A percentile compares a stretch with the other conserved stretches of the same genome.
phyloP scores from a whole-genome alignment of 2,329 filamentous ascomycete species.

The Fusarium paranaense region DNA sequence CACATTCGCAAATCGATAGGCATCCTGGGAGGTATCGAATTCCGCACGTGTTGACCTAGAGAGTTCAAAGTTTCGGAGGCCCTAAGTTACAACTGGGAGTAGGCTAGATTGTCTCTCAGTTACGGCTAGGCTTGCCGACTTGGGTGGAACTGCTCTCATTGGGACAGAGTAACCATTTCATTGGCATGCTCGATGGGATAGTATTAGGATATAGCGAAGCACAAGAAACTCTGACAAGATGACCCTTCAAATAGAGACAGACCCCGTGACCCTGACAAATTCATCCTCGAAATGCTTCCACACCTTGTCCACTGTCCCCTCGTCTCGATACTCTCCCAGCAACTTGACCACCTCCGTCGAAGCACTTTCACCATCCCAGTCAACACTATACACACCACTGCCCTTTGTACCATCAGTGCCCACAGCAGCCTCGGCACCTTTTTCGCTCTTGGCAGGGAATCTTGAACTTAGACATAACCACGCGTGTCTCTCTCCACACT shows the following conservation, averaged over 20 bases:
- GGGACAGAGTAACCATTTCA: not conserved
- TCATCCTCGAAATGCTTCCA: slow-evolving; percentile 41
- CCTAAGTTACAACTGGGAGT: not conserved
- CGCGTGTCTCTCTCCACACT: slow-evolving; percentile 42
- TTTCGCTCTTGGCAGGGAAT: slow-evolving; percentile 24
- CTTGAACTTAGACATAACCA: slow-evolving; percentile 38
- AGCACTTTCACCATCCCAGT: slow-evolving; percentile 39
- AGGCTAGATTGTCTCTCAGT: not conserved
- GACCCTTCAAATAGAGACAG: not conserved
- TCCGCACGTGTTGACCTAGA: not conserved
- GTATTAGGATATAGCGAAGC: not conserved
- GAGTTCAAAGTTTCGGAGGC: not conserved
- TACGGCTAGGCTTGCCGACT: not conserved
- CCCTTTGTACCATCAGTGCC: slow-evolving; percentile 36
- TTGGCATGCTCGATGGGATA: not conserved
- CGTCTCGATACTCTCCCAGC: slow-evolving; percentile 27
- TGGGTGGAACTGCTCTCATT: not conserved
- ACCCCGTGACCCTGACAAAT: slow-evolving; percentile 35
- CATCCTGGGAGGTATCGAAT: not conserved
- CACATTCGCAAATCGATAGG: not conserved
- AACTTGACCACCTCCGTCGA: slow-evolving; percentile 22
- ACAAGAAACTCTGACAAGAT: not conserved
- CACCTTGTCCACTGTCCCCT: slow-evolving; percentile 34
- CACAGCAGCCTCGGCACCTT: slow-evolving; percentile 8
- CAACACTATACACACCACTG: slow-evolving; percentile 42